phyloP scores from a whole-genome alignment of 139 green algal genomes.

The Tetraselmis striata region DNA sequence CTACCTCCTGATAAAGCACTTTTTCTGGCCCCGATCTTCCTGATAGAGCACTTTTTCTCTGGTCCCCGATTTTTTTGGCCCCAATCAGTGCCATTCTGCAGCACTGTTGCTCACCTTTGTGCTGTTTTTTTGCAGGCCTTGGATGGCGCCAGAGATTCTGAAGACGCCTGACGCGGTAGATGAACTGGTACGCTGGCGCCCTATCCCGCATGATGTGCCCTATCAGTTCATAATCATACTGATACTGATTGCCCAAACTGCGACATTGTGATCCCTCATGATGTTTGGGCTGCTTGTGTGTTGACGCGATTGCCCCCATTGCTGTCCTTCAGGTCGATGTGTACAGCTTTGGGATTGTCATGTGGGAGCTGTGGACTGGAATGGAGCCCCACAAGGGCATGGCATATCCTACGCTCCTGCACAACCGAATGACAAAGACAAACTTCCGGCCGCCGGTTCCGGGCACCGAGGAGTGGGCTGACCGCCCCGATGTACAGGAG shows the following conservation, averaged over 20 bases:
- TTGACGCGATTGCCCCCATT: no score
- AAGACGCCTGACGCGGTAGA: constrained; percentile 47
- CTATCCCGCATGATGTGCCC: no score
- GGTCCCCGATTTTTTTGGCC: no score
- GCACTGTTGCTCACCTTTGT: no score
- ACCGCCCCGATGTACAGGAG: constrained; percentile 15
- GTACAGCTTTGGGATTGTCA: constrained; percentile 63
- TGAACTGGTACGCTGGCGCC: constrained; percentile 32
- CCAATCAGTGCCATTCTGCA: no score
- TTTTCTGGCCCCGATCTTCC: no score
- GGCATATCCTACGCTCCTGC: constrained; percentile 75
- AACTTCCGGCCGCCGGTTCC: constrained; percentile 51
- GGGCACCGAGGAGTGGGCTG: constrained; percentile 9
- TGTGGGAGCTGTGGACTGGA: constrained; percentile 73
- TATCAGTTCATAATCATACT: no score
- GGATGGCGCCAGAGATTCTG: constrained; percentile 76
- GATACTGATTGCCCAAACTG: no score
- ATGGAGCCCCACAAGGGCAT: constrained; percentile 58
- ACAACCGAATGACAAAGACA: constrained; percentile 48
- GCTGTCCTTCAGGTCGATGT: constrained; percentile 43
- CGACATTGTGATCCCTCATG: no score
- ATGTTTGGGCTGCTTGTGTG: no score
- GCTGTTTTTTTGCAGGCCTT: constrained; percentile 36
- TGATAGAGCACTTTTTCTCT: no score
- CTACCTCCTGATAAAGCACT: no score